Evolutionary conservation across 2,329 filamentous ascomycete genomes (phyloP).

Genomic region (Cladosporium velox): DNA sequence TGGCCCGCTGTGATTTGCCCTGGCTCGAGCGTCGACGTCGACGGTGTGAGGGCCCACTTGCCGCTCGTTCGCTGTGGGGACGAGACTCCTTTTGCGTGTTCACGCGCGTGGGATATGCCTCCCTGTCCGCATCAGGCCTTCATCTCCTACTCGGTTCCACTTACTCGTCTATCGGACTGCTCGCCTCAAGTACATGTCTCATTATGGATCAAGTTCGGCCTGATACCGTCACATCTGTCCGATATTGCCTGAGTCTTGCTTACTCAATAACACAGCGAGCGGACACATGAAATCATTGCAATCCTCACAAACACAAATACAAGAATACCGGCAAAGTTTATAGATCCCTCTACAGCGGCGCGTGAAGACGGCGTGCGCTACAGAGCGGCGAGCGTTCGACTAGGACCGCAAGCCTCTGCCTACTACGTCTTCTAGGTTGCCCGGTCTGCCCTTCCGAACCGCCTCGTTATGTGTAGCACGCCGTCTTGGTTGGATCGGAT

Average conservation of each 20-base stretch:
- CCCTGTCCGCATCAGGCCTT: not conserved
- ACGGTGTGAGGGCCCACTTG: not conserved
- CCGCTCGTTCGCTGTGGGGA: not conserved
- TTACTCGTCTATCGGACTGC: not conserved
- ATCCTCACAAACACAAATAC: not conserved
- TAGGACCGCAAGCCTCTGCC: conserved; percentile 2
- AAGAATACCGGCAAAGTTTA: not conserved
- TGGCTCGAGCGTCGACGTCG: not conserved
- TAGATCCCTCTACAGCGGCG: conserved; percentile 4
- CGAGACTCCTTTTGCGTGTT: conserved; percentile 3
- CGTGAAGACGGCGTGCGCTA: not conserved
- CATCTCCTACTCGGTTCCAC: not conserved
- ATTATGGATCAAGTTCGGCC: not conserved
- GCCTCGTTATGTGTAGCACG: not conserved
- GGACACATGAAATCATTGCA: not conserved
- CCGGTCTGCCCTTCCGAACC: not conserved
- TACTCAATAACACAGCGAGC: not conserved
- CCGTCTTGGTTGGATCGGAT: not conserved
- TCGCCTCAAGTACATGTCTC: not conserved
- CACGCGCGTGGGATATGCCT: not conserved
- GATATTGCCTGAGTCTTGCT: not conserved
- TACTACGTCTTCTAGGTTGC: not conserved
- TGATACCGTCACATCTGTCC: not conserved
- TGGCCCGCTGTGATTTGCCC: not conserved
- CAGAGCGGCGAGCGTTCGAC: not conserved